Base-by-base conservation (phyloP, 2,329 filamentous ascomycete genomes). In the Trichoderma endophyticum region DNA sequence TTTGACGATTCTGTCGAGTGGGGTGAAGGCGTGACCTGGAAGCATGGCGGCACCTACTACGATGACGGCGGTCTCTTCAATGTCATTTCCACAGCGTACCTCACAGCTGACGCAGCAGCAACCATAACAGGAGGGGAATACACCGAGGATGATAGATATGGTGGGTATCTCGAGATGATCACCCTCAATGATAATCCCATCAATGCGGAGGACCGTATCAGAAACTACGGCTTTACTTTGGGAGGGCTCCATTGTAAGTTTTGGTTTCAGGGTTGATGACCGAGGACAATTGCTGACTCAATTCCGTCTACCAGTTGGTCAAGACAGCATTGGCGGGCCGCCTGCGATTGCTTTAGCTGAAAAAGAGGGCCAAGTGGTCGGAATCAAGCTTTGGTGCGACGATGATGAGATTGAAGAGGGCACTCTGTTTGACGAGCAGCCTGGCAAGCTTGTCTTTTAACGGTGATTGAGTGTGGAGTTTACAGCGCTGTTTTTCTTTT, bases 221-320 rank as follows among this genome's bases (percentile, higher is more conserved):
- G 62, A 11, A 71, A 71, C 30, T 9, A 30, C 4, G 70, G 70
- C 36, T 71, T 71, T n/a, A 67, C 39, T 14, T 21, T 67, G 3
- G 70, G 70, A 39, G 70, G 70, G 7, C 70, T 71, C 7, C 70
- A 71, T 32, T 71, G 70, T 67, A 71, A 61, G 70, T 67, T 56
- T 0, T 28, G 9, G 6, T 30, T 21, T 59, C 6, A 6, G 18
- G 6, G 7, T 28, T 4, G 14, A 43, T 24, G 43, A 2, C 4
- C 15, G 9, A 3, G n/a, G 21, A 21, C 43, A 51, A 21, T 3
- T 11, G 28, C 54, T 66, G 60, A 70, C 68, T 11, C 11, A 1
- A 12, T 39, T 30, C 6, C 3, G 14, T n/a, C 32, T 9, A 24
- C 28, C 21, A 71, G 70, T 71, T 54, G 39, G 11, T 3, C 70